Evolutionary conservation across 352 stramenopile species (phyloP).

Genomic region (Elongisporangium undulatum): DNA sequence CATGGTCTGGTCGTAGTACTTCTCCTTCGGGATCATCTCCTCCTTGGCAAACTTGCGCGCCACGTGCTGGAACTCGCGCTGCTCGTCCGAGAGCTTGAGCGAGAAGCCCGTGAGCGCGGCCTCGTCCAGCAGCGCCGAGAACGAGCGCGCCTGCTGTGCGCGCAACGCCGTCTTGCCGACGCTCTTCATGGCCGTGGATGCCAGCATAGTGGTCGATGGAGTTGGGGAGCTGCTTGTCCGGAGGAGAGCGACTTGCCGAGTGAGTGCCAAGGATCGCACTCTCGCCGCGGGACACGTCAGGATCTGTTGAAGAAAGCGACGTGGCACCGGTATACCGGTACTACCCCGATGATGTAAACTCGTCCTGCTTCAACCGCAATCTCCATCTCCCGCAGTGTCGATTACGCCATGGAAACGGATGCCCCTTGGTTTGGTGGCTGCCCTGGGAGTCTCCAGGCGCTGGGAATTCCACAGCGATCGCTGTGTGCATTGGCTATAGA

Average conservation of each 20-base stretch:
- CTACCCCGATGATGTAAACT: not conserved
- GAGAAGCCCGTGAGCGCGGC: conserved; percentile 45
- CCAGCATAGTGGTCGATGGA: conserved; percentile 12
- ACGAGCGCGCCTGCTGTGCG: conserved; percentile 18
- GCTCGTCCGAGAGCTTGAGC: conserved; percentile 83
- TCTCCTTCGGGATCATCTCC: conserved; percentile 88
- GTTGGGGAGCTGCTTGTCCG: not conserved
- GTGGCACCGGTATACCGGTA: not conserved
- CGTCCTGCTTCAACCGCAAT: not conserved
- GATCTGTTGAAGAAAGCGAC: not conserved
- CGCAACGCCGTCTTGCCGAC: conserved; percentile 13
- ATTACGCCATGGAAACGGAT: too few species aligned
- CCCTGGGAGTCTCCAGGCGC: too few species aligned
- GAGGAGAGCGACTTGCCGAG: not conserved
- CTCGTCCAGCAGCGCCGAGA: conserved; percentile 48
- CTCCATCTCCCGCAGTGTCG: too few species aligned
- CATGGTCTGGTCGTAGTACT: conserved; percentile 78
- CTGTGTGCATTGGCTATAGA: too few species aligned
- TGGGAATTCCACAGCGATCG: too few species aligned
- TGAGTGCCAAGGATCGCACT: not conserved
- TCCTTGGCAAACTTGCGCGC: conserved; percentile 87
- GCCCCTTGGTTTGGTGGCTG: too few species aligned
- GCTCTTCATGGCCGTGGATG: conserved; percentile 8
- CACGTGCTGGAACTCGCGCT: conserved; percentile 83
- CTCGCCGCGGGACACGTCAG: not conserved